Evolutionary conservation across 2,329 filamentous ascomycete genomes (phyloP), one percentile per base, ranked within the genome.

Genomic region (Ophioceras dolichostomum): DNA sequence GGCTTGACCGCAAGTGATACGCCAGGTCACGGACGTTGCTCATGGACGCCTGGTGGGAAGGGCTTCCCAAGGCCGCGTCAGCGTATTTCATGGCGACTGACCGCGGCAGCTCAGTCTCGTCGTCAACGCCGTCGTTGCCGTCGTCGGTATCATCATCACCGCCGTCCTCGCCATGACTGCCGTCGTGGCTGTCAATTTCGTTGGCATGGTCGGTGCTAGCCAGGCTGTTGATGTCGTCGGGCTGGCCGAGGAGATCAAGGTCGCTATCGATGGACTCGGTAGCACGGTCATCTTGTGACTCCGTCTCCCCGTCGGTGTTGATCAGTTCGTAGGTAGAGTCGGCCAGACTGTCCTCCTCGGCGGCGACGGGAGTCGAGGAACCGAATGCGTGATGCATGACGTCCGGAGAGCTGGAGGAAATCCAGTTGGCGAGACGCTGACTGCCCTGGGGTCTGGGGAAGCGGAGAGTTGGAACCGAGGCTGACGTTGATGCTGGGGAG

Each of bases 271-370:
- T 28, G 16, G 65, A 68, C 44, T 66, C 69, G 29, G 64, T 58
- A 40, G 61, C 57, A 39, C 57, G 57, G 36, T 56, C 67, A 38
- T 70, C 67, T 45, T 71, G 65, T 43, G 65, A 69, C 19, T 37
- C 35, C n/a, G 35, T 37, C 49, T 71, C 68, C 43, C 61, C 65
- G 43, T 75, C 71, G 39, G 64, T 67, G 38, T 60, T 59, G 51
- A 77, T 67, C 34, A 76, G 56, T 49, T 76, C 72, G 52, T 70
- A 77, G 41, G 68, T 26, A 78, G 71, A 53, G 58, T 81, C 17
- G 64, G 70, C 4, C 76, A 79, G 47, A 76, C 74, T 2, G 72
- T 83, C 39, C 67, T 80, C 19, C 74, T 81, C 40, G 77, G 82
- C 44, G 70, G 76, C n/a, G n/a, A n/a, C 7, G 82, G 76, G 76